phyloP scores from a whole-genome alignment of 23 red algal species.

The Gracilaria domingensis region DNA sequence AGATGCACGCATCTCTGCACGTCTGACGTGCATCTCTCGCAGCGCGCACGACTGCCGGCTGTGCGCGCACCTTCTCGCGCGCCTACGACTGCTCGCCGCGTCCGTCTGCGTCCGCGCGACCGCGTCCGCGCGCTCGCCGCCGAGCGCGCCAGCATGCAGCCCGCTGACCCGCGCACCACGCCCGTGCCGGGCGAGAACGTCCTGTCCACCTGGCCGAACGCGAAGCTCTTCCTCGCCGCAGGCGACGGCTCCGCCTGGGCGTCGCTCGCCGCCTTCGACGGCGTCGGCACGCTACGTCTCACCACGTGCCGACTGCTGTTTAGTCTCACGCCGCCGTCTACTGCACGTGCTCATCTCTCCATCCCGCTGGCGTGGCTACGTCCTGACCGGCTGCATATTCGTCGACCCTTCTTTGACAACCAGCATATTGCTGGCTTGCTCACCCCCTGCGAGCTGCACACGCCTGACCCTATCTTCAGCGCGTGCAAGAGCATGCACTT shows the following conservation, averaged over 20 bases:
- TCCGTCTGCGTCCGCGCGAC: not conserved
- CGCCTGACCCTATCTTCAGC: slow-evolving; percentile 45
- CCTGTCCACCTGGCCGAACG: slow-evolving; percentile 59
- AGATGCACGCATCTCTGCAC: not conserved
- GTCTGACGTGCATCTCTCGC: not conserved
- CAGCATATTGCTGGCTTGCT: slow-evolving; percentile 50
- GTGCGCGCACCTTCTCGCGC: too few relatives aligned
- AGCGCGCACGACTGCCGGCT: too few relatives aligned
- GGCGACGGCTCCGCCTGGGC: slow-evolving; percentile 52
- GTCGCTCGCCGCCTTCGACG: slow-evolving; percentile 60
- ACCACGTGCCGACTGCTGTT: slow-evolving; percentile 68
- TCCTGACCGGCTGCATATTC: slow-evolving; percentile 55
- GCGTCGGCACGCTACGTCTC: slow-evolving; percentile 49
- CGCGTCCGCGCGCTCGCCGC: slow-evolving; percentile 16
- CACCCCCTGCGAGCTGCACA: slow-evolving; percentile 22
- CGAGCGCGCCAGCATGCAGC: slow-evolving; percentile 11
- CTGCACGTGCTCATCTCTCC: slow-evolving; percentile 42
- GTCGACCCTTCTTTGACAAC: slow-evolving; percentile 74
- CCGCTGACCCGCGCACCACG: not conserved
- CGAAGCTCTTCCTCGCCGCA: slow-evolving; percentile 58
- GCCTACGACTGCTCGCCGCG: not conserved
- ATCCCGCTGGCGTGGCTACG: slow-evolving; percentile 62
- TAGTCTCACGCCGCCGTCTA: slow-evolving; percentile 25
- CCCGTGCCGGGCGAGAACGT: slow-evolving; percentile 61
- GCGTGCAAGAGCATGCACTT: slow-evolving; percentile 54